Evolutionary conservation across 2,329 filamentous ascomycete species (phyloP), one percentile per base, ranked within the genome.

Genomic region (Dactylellina leptospora): DNA sequence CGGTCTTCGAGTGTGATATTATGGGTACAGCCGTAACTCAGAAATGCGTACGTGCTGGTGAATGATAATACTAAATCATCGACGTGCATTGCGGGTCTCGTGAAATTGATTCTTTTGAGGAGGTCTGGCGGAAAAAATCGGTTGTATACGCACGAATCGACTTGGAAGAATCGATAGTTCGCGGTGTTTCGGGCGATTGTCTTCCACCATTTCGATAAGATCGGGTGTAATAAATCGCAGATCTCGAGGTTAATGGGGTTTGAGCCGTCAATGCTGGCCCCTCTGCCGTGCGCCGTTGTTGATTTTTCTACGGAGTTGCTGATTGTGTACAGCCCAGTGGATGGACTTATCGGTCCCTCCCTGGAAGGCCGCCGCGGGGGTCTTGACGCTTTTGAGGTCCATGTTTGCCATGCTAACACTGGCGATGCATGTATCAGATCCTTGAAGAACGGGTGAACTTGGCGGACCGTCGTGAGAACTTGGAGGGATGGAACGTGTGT

Each of bases 181-280:
- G 59, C 23, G 3, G 68, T 72, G 25, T 72, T 72, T 20, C 68
- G 36, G 2, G 68, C 68, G 5, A 72, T 72, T n/a, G 68, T 72
- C 30, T 72, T 72, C 68, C 68, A 72, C 68, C 68, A 72, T 53
- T 72, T 72, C 2, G 68, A 72, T 20, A 72, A 25, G 18, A 72
- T 72, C 0, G 68, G 68, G 5, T 36, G 53, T 13, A 72, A 47
- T 0, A 72, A n/a, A 3, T 44, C 42, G 68, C 68, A 72, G n/a
- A 72, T 42, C 50, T 72, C 68, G 1, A 72, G 54, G n/a, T 66
- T 53, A 36, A 6, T 33, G 2, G 51, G 51, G 40, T 40, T 55
- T 3, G 11, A 3, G n/a, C 16, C 8, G 11, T 40, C 33, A 3
- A 16, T 2, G 13, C n/a, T 40, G 20, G 4, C 11, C 5, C 2